A percentile compares a stretch with the other conserved stretches of the same genome.
phyloP scores from a whole-genome alignment of 441 rosid genomes.

The Syzygium malaccense region DNA sequence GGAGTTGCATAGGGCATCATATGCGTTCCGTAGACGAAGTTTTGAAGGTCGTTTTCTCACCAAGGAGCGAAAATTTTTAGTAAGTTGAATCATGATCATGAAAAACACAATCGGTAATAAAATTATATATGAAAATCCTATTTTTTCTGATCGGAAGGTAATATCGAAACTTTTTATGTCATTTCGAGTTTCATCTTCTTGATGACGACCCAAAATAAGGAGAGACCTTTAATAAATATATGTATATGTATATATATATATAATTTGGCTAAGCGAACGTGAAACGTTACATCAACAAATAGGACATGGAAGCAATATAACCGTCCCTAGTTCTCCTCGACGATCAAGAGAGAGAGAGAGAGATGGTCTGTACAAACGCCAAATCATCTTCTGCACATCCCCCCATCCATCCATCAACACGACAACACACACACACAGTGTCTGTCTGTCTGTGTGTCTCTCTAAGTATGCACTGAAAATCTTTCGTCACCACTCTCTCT shows the following conservation, averaged over 20 bases:
- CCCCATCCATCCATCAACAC: background rate
- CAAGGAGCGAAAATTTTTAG: background rate
- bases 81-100: background rate
- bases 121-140: background rate
- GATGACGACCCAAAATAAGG: rapidly evolving
- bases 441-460: background rate
- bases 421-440: too few relatives aligned
- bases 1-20: background rate
- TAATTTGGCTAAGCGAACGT: background rate
- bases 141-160: background rate
- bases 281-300: too few relatives aligned
- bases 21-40: background rate
- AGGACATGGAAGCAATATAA: background rate
- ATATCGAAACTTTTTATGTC: too few relatives aligned
- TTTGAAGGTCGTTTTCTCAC: background rate
- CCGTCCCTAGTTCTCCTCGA: background rate
- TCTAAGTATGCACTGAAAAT: background rate
- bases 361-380: background rate
- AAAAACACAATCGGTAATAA: background rate
- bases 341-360: background rate
- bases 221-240: background rate
- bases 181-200: too few relatives aligned
- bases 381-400: background rate
- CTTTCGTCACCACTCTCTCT: background rate
- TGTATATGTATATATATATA: too few relatives aligned